Conservation (phyloP, 495 filamentous ascomycete species). For the Margaritispora aquatica region DNA sequence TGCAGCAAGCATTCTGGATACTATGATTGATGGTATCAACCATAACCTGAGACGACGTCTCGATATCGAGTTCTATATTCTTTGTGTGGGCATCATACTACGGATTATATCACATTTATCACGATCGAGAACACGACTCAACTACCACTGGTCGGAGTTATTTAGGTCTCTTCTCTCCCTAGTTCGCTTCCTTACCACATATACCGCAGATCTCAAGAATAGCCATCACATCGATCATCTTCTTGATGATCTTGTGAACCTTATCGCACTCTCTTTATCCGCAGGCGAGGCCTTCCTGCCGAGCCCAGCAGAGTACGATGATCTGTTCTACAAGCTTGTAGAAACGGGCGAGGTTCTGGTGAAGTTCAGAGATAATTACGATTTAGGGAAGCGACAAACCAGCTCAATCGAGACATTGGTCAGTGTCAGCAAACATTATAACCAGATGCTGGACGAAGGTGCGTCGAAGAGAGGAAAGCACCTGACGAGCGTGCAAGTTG, state of each 20-base stretch:
- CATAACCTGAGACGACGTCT: slow-evolving; percentile 86
- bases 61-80: slow-evolving; percentile 79
- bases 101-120: slow-evolving; percentile 79
- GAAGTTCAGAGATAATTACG: slow-evolving; percentile 77
- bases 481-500: slow-evolving; percentile 77
- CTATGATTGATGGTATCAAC: slow-evolving; percentile 82
- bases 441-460: slow-evolving; percentile 66
- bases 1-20: slow-evolving; percentile 72
- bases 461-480: slow-evolving; percentile 47
- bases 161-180: slow-evolving; percentile 87
- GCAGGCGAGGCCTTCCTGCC: slow-evolving; percentile 91
- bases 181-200: slow-evolving; percentile 84
- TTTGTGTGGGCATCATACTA: slow-evolving; percentile 70
- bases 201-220: slow-evolving; percentile 64
- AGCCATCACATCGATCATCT: slow-evolving; percentile 52
- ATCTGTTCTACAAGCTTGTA: slow-evolving; percentile 96
- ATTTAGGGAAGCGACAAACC: slow-evolving; percentile 41
- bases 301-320: slow-evolving; percentile 81
- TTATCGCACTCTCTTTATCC: slow-evolving; percentile 83
- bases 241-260: slow-evolving; percentile 68
- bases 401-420: slow-evolving; percentile 79
- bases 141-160: slow-evolving; percentile 93
- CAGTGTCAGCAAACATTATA: slow-evolving; percentile 80
- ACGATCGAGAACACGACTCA: slow-evolving; percentile 65
- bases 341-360: slow-evolving; percentile 79